Base-by-base conservation (phyloP, 129 eudicot genomes). In the Erigeron canadensis region DNA sequence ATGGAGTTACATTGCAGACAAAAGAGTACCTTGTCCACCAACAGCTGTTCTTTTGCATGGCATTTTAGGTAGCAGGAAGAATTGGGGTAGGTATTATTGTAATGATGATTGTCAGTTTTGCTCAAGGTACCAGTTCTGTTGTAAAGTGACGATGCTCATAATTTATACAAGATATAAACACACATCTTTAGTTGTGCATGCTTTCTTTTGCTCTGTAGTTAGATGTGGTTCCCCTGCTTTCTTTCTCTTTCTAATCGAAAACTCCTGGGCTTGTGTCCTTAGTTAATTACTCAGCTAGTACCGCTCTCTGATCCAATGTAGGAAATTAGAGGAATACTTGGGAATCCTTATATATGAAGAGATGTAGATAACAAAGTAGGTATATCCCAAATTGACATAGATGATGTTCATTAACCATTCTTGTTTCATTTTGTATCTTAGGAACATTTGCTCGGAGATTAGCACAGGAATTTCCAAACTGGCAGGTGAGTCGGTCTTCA, bases 41-140 rank as follows among this genome's bases (percentile, higher is more conserved):
- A 92, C 98, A 51, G 98, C 98, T 79, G 91, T 92, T 79, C 95
- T 92, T 73, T 62, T 92, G 81, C 98, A 92, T 80, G 98, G 98
- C 64, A 92, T 92, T 71, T 80, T 92, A 64, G 98, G 98, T 73
- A 79, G 98, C 87, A 87, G 96, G 88, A 92, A 92, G 83, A 92
- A 92, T 73, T 92, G 98, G 98, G 96, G 98, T 89, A 70, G 44
- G 90, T 73, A 60, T 44, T 66, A 54, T 80, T 34, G 64, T 40
- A 39, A 28, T 1, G 1, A 28, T 28, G 34, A 1, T 28, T 28
- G 34, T 28, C 34, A 28, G 34, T 28, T 28, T 28, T 28, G 34
- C 34, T 28, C 1, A 3, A 28, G 34, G 34, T 53, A 50, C 38
- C 16, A 4, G 37, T 18, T 73, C 51, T 70, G 64, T 10, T 70